Conservation (phyloP, 768 basidiomycete species). For the Boletus rex-veris region DNA sequence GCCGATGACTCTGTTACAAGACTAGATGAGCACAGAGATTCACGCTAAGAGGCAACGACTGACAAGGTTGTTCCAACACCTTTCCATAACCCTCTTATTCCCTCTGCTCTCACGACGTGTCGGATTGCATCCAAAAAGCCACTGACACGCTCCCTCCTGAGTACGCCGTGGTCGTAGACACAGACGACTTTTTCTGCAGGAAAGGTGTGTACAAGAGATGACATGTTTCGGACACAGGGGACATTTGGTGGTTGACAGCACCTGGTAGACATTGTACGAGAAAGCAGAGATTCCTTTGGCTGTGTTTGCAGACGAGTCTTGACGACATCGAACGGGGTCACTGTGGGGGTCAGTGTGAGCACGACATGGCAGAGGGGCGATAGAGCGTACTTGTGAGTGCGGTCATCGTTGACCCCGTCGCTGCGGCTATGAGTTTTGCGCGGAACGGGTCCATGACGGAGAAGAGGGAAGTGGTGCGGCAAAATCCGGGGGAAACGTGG, state of each 20-base stretch:
- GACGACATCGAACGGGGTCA: conserved; percentile 99
- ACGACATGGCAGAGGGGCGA: background rate
- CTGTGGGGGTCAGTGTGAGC: conserved; percentile 40
- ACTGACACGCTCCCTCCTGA: conserved; percentile 67
- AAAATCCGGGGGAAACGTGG: conserved; percentile 20
- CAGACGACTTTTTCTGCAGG: conserved; percentile 67
- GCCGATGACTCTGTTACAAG: conserved; percentile 63
- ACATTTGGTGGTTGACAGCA: conserved; percentile 64
- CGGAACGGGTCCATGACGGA: conserved; percentile 59
- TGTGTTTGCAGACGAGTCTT: conserved; percentile 97
- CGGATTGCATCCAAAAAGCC: conserved; percentile 85
- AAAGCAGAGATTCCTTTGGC: conserved; percentile 53
- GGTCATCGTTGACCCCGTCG: conserved; percentile 75
- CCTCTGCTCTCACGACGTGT: conserved; percentile 79
- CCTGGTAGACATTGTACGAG: conserved; percentile 49
- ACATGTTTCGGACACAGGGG: conserved; percentile 73
- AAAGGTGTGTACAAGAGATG: conserved; percentile 60
- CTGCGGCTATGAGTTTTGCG: conserved; percentile 78
- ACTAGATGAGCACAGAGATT: conserved; percentile 8
- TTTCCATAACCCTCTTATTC: conserved; percentile 88
- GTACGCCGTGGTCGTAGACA: conserved; percentile 70
- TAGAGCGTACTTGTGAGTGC: conserved; percentile 71
- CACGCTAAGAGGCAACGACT: conserved; percentile 25
- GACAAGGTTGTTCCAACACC: conserved; percentile 89
- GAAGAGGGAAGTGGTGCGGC: conserved; percentile 9